A percentile compares a stretch with the other conserved stretches of the same genome.
Evolutionary conservation across 805 yeast species (phyloP).

Genomic region (Candida sphagnicola): DNA sequence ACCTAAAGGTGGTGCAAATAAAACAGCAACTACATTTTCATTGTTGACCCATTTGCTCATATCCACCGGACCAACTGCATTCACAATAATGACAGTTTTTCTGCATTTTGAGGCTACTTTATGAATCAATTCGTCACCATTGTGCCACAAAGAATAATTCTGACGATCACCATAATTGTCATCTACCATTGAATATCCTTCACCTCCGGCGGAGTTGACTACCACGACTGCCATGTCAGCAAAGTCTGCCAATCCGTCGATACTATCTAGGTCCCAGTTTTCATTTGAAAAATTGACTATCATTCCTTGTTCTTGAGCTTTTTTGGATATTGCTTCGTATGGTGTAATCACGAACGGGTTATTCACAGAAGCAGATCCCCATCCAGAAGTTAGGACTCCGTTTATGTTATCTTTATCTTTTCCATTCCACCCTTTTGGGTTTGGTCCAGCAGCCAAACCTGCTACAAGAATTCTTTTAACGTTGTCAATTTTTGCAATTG

Average conservation of each 20-base stretch:
- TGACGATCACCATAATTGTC: conserved; percentile 57
- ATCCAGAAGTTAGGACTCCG: conserved; percentile 56
- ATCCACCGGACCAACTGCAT: conserved; percentile 57
- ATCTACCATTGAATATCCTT: conserved; percentile 55
- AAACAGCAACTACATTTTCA: conserved; percentile 55
- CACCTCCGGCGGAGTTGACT: conserved; percentile 54
- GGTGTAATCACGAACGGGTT: conserved; percentile 58
- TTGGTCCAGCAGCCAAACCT: conserved; percentile 51
- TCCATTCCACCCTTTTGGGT: conserved; percentile 49
- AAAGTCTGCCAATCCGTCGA: conserved; percentile 42
- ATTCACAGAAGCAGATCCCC: conserved; percentile 63
- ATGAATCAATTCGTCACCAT: conserved; percentile 51
- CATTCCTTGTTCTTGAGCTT: conserved; percentile 44
- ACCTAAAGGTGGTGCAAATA: conserved; percentile 57
- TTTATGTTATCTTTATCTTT: conserved; percentile 49
- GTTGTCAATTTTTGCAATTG: conserved; percentile 44
- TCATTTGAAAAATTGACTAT: conserved; percentile 42
- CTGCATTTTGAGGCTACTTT: conserved; percentile 46
- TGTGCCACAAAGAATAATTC: conserved; percentile 52
- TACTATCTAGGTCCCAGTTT: conserved; percentile 42
- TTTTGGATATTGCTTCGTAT: conserved; percentile 47
- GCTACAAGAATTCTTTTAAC: conserved; percentile 41
- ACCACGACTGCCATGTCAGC: conserved; percentile 54
- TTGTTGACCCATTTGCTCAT: conserved; percentile 56
- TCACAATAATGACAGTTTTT: conserved; percentile 57